phyloP scores from a whole-genome alignment of 192 early-diverging fungal genomes.

The Phlyctochytrium arcticum region DNA sequence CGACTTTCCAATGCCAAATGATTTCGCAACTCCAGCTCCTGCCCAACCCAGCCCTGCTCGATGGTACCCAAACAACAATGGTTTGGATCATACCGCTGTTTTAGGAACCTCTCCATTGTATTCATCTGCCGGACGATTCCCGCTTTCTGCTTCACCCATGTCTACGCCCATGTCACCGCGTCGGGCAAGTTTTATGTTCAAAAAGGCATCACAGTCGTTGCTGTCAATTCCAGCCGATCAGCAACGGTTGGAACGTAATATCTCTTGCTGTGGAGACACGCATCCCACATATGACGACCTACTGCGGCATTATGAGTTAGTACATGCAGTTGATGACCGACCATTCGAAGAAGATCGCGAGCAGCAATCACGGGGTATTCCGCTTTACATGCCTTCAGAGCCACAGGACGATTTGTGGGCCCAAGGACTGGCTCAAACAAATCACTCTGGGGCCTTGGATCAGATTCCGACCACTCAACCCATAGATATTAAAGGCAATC shows the following conservation, averaged over 20 bases:
- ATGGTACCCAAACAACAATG: too few species aligned
- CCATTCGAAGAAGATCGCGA: neutral
- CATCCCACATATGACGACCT: conserved; percentile 20
- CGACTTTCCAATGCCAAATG: too few species aligned
- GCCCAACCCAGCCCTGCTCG: too few species aligned
- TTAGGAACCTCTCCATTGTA: neutral
- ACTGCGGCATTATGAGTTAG: conserved; percentile 13
- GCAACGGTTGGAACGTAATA: neutral
- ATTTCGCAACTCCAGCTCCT: too few species aligned
- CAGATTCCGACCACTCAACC: neutral
- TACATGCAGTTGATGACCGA: neutral
- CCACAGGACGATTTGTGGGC: neutral
- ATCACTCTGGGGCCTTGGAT: neutral
- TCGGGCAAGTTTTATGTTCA: neutral
- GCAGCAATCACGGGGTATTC: neutral
- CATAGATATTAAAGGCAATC: neutral
- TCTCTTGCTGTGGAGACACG: conserved; percentile 14
- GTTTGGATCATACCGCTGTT: too few species aligned
- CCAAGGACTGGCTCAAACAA: neutral
- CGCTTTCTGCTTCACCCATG: neutral
- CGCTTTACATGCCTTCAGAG: neutral
- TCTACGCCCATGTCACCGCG: neutral
- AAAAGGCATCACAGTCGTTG: neutral
- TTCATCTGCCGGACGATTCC: neutral
- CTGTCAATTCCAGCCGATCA: neutral